These are phyloP conservation scores for Hypocrella siamensis DNA, from an alignment of 2,329 filamentous ascomycete species.

Conservation along the genomic window DNA sequence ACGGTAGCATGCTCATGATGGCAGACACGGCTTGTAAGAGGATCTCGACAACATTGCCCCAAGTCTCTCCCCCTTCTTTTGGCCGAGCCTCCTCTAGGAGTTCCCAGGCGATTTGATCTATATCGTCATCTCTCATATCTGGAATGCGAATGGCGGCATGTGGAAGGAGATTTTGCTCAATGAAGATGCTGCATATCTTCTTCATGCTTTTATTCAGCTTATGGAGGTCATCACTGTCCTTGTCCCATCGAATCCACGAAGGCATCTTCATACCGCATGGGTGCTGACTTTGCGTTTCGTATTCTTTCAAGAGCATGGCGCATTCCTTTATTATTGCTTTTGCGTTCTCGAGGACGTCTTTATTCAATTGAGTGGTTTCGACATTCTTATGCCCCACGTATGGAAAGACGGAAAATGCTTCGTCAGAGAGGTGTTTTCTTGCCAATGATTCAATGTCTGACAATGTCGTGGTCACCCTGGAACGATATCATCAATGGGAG, in stretches of 20 bases:
- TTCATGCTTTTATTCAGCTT: conserved; percentile 13
- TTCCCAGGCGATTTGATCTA: conserved; percentile 18
- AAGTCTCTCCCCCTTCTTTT: conserved; percentile 10
- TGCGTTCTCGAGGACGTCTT: conserved; percentile 1
- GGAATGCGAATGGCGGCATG: conserved; percentile 1
- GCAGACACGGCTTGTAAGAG: conserved; percentile 12
- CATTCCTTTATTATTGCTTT: conserved; percentile 6
- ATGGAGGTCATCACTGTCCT: conserved; percentile 15
- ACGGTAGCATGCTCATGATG: conserved; percentile 9
- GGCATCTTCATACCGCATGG: conserved; percentile 10
- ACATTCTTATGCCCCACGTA: background rate
- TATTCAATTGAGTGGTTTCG: background rate
- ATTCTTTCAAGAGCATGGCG: conserved; percentile 8
- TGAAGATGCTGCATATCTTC: conserved; percentile 6
- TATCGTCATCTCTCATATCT: conserved; percentile 7
- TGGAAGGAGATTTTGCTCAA: conserved; percentile 14
- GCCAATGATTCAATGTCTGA: conserved; percentile 1
- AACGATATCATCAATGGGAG: background rate
- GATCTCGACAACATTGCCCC: conserved; percentile 15
- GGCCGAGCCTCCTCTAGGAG: conserved; percentile 13
- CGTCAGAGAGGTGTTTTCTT: background rate
- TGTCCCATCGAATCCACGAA: conserved; percentile 15
- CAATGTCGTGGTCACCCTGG: background rate
- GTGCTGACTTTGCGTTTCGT: conserved; percentile 9
- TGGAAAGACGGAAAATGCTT: background rate